These are phyloP conservation scores for Monilinia fructigena DNA, from an alignment of 2,329 filamentous ascomycete genomes.

Conservation along the genomic window DNA sequence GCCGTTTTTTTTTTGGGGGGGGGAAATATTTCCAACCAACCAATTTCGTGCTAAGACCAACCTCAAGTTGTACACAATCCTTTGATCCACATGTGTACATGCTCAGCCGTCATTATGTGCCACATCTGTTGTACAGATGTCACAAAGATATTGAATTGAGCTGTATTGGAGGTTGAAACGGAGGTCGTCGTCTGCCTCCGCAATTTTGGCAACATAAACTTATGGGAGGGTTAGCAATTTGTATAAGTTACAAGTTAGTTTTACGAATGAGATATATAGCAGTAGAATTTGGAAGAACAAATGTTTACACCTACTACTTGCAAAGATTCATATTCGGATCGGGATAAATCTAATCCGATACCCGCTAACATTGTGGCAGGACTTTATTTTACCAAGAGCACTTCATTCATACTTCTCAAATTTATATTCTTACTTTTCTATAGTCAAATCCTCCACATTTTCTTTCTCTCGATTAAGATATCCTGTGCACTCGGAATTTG, in stretches of 20 bases:
- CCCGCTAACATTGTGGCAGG: neutral
- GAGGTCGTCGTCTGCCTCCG: neutral
- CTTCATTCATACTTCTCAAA: neutral
- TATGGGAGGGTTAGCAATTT: neutral
- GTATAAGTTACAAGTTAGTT: too few species aligned
- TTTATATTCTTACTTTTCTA: neutral
- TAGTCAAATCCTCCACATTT: neutral
- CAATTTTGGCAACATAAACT: neutral
- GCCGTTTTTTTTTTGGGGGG: neutral
- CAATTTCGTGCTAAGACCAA: neutral
- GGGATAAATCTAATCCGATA: neutral
- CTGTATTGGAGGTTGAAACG: neutral
- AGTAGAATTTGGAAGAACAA: constrained; percentile 1
- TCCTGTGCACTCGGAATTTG: neutral
- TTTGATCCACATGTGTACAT: constrained; percentile 3
- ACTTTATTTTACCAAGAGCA: neutral
- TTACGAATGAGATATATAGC: neutral
- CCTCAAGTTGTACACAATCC: constrained; percentile 2
- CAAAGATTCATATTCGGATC: neutral
- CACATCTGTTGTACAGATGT: neutral
- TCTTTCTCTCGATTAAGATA: neutral
- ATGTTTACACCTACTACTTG: neutral
- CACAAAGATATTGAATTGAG: neutral
- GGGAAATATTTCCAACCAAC: neutral
- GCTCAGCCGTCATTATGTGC: neutral